Evolutionary conservation across 768 basidiomycete genomes (phyloP).

Genomic region (Tylopilus rubrobrunneus): DNA sequence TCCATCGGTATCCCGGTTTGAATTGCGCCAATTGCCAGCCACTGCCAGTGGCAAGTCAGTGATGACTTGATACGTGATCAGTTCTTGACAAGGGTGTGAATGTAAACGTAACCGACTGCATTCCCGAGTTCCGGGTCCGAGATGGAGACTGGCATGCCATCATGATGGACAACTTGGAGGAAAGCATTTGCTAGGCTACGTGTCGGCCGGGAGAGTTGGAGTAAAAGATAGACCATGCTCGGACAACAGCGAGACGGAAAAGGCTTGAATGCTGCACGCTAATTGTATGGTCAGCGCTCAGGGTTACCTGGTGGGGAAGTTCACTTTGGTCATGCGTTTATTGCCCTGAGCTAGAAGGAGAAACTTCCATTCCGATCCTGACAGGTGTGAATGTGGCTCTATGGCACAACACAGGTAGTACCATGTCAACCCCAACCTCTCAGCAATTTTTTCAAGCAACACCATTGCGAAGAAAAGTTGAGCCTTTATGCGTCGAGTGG

Average conservation of each 20-base stretch:
- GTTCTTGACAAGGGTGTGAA: background rate
- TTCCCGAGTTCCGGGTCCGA: background rate
- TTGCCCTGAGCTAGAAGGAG: slow-evolving; percentile 13
- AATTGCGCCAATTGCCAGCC: too few species aligned
- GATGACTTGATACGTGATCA: background rate
- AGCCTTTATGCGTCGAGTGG: background rate
- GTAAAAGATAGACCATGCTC: background rate
- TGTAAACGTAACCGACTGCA: background rate
- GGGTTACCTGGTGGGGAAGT: background rate
- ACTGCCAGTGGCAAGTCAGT: too few species aligned
- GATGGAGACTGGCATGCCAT: background rate
- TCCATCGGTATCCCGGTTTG: too few species aligned
- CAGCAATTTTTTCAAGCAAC: background rate
- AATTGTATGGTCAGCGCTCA: background rate
- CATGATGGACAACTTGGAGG: too few species aligned
- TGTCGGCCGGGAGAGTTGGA: background rate
- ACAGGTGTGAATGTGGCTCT: background rate
- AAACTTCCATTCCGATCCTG: slow-evolving; percentile 6
- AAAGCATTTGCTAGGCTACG: background rate
- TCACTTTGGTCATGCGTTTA: background rate
- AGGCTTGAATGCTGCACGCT: background rate
- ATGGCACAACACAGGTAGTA: background rate
- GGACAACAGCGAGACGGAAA: background rate
- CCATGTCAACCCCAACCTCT: background rate
- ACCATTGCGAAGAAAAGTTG: background rate